Evolutionary conservation across 2,329 filamentous ascomycete genomes (phyloP).

Genomic region (Clonostachys rhizophaga): DNA sequence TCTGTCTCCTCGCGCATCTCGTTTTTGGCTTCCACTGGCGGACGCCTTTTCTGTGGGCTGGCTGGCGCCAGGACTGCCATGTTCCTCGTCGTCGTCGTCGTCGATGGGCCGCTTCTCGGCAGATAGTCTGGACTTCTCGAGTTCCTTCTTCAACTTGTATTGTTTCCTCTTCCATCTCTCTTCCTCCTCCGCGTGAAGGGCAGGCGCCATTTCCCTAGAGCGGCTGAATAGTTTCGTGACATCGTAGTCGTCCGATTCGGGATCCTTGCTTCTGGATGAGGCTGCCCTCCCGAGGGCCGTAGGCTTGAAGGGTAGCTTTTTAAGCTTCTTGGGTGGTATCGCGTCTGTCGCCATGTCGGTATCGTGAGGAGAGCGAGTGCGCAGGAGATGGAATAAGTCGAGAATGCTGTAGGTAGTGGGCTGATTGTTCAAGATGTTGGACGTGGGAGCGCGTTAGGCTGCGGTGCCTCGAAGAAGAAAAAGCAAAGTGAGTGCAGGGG

Average conservation of each 20-base stretch:
- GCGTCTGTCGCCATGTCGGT: conserved; percentile 22
- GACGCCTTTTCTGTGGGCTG: conserved; percentile 4
- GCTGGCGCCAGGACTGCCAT: background rate
- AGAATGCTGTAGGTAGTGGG: too few relatives aligned
- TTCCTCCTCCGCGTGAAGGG: conserved; percentile 33
- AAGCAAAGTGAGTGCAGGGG: too few relatives aligned
- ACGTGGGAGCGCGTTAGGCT: too few relatives aligned
- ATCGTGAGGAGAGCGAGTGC: too few relatives aligned
- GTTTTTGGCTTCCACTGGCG: conserved; percentile 3
- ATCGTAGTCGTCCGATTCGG: conserved; percentile 22
- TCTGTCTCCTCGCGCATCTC: conserved; percentile 1
- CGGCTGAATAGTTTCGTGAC: conserved; percentile 44
- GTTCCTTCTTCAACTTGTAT: conserved; percentile 12
- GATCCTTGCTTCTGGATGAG: conserved; percentile 2
- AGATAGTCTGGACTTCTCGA: conserved; percentile 9
- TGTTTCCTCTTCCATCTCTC: conserved; percentile 11
- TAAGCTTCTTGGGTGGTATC: conserved; percentile 20
- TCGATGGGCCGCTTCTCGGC: conserved; percentile 1
- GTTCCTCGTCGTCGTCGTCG: background rate
- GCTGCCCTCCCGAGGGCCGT: conserved; percentile 31
- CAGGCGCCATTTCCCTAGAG: conserved; percentile 42
- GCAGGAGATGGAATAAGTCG: too few relatives aligned
- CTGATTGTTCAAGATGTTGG: too few relatives aligned
- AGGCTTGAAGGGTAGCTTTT: conserved; percentile 44
- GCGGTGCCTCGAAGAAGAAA: too few relatives aligned